phyloP scores from a whole-genome alignment of 2,329 filamentous ascomycete genomes.

The Alternaria infectoria region DNA sequence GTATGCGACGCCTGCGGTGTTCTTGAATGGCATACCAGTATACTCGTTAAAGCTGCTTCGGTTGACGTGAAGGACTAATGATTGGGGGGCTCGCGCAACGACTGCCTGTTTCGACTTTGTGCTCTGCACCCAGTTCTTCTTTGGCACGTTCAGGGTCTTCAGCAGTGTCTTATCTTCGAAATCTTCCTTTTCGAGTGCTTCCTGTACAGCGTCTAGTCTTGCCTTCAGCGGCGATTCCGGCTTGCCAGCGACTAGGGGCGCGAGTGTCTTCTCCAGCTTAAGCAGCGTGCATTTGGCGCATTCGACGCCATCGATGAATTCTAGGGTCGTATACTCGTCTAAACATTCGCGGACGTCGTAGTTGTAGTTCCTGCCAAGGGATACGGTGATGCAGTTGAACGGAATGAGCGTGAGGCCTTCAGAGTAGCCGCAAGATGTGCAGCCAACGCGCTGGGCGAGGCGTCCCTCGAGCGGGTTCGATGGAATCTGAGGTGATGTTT shows the following conservation, averaged over 20 bases:
- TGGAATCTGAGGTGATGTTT: conserved; percentile 32
- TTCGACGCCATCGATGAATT: conserved; percentile 86
- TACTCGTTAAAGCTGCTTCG: conserved; percentile 87
- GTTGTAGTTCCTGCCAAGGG: conserved; percentile 67
- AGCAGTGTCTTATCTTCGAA: conserved; percentile 64
- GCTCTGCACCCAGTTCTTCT: conserved; percentile 72
- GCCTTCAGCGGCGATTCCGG: conserved; percentile 54
- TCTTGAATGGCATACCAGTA: conserved; percentile 82
- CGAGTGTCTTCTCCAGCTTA: conserved; percentile 53
- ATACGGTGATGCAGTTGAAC: conserved; percentile 92
- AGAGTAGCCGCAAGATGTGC: conserved; percentile 81
- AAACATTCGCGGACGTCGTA: conserved; percentile 81
- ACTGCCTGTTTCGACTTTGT: conserved; percentile 92
- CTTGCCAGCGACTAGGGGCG: conserved; percentile 22
- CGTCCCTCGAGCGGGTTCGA: conserved; percentile 87
- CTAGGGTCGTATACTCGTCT: conserved; percentile 82
- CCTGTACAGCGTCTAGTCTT: conserved; percentile 70
- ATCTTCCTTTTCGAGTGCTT: conserved; percentile 78
- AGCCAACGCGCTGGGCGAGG: conserved; percentile 86
- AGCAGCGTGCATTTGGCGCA: conserved; percentile 89
- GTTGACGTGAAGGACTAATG: conserved; percentile 86
- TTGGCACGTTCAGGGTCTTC: conserved; percentile 54
- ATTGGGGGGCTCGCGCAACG: conserved; percentile 80
- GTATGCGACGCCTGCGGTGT: conserved; percentile 79
- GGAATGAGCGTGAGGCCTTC: conserved; percentile 89